Evolutionary conservation across 257 asterid species (phyloP), one percentile per base, ranked within the genome.

Genomic region (Anisodus acutangulus): DNA sequence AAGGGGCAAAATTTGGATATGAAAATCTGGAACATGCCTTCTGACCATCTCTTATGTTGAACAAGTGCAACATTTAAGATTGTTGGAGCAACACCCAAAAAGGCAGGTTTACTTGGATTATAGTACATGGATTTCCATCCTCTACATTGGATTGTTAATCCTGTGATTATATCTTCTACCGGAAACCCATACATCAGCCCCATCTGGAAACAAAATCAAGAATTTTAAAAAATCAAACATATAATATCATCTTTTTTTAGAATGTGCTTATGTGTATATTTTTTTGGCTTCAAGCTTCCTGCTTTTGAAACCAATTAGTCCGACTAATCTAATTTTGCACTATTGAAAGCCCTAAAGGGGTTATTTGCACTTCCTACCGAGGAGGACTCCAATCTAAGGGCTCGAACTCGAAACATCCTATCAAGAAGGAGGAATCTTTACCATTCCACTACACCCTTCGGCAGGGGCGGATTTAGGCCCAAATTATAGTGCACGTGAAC

Each of bases 91-190:
- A 91, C 70, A 6, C 99, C 99, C 60, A 86, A 26, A 87, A 95
- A 95, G 8, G 93, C 97, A 7, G 59, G n/a, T 89, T 85, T 93
- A 9, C 45, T 80, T 15, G 98, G 99, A 60, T 91, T 84, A 87
- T 89, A 91, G 54, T 88, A 92, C 43, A 94, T 87, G 0, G 99
- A 89, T 66, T 83, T 93, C 99, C 98, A 94, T 86, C 99, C 99
- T 66, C 93, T 89, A 90, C 97, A 93, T 58, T 93, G 99, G 86
- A 93, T 95, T 15, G 91, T 59, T 81, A 95, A 84, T 35, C 99
- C 99, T 6, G 98, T 94, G 19, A 94, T 89, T 54, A 95, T 87
- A 86, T 94, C 99, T 87, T 95, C 98, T 3, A 91, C 98, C 4
- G 95, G 87, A 88, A 83, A 91, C 80, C 99, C 99, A 69, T 94